phyloP scores from a whole-genome alignment of 352 stramenopile species.

The Pilasporangium apinafurcum region DNA sequence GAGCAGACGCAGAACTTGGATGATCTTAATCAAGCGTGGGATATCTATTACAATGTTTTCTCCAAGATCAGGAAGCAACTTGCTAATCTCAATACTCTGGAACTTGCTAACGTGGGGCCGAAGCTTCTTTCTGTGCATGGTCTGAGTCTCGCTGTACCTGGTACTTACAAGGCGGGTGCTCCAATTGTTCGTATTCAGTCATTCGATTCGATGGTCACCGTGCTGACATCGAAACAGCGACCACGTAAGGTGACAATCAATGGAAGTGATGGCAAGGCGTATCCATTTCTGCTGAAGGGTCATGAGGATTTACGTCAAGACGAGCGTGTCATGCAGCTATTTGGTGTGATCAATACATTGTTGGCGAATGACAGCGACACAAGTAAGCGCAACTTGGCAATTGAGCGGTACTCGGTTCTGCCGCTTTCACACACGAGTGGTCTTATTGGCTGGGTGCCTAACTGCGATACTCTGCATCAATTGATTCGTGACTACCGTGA shows the following conservation, averaged over 20 bases:
- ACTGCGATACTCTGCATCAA: conserved; percentile 99
- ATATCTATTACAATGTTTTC: conserved; percentile 99
- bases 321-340: conserved; percentile 99
- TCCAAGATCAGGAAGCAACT: conserved; percentile 90
- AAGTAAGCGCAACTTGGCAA: conserved; percentile 97
- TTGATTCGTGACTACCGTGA: conserved; percentile 98
- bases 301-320: conserved; percentile 99
- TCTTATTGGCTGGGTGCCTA: conserved; percentile 98
- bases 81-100: conserved; percentile 93
- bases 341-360: conserved; percentile 99
- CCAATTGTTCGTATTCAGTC: conserved; percentile 86
- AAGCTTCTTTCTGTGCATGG: conserved; percentile 92
- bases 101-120: conserved; percentile 97
- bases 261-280: conserved; percentile 97
- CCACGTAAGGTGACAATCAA: conserved; percentile 98
- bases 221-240: conserved; percentile 99
- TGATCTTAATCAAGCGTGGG: conserved; percentile 92
- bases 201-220: conserved; percentile 94
- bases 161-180: conserved; percentile 80
- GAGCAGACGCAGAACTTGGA: conserved; percentile 72
- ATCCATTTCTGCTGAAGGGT: conserved; percentile 99
- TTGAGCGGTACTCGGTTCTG: conserved; percentile 98
- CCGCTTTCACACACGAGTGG: conserved; percentile 98
- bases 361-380: conserved; percentile 97
- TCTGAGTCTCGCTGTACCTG: conserved; percentile 96